These are phyloP conservation scores for Sanghuangporus baumii DNA, from an alignment of 1,284 basidiomycete genomes.

Conservation along the genomic window DNA sequence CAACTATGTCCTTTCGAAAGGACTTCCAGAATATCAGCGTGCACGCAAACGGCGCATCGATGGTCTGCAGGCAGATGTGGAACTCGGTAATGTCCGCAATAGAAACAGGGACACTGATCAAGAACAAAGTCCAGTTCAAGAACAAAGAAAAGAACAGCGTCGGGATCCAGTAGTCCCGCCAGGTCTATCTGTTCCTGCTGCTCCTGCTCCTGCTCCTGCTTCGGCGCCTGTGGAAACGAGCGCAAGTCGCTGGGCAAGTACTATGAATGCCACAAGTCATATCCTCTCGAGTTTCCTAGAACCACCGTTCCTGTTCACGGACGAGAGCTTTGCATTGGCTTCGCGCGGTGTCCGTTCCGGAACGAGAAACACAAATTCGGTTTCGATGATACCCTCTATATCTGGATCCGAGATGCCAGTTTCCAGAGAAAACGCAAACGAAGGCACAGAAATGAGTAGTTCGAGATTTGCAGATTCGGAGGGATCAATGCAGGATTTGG, in stretches of 20 bases:
- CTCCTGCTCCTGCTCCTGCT: not conserved
- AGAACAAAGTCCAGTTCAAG: not conserved
- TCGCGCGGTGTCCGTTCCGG: not conserved
- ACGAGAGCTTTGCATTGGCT: not conserved
- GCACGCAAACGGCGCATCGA: not conserved
- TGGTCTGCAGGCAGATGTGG: not conserved
- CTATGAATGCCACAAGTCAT: not conserved
- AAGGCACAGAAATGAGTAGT: not conserved
- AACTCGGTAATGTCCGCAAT: not conserved
- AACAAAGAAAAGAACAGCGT: not conserved
- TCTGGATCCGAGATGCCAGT: not conserved
- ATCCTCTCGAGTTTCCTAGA: conserved; percentile 13
- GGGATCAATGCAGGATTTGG: not conserved
- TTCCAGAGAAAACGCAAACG: not conserved
- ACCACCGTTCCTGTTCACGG: conserved; percentile 10
- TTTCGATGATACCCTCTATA: not conserved
- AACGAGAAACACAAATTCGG: not conserved
- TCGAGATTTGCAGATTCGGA: not conserved
- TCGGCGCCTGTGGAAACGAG: not conserved
- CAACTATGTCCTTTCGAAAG: conserved; percentile 8
- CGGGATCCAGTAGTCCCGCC: not conserved
- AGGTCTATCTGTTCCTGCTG: not conserved
- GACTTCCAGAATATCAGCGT: not conserved
- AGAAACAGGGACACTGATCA: not conserved
- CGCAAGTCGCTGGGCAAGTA: not conserved